These are phyloP conservation scores for Phytophthora palmivora DNA, from an alignment of 352 stramenopile species.

Conservation along the genomic window DNA sequence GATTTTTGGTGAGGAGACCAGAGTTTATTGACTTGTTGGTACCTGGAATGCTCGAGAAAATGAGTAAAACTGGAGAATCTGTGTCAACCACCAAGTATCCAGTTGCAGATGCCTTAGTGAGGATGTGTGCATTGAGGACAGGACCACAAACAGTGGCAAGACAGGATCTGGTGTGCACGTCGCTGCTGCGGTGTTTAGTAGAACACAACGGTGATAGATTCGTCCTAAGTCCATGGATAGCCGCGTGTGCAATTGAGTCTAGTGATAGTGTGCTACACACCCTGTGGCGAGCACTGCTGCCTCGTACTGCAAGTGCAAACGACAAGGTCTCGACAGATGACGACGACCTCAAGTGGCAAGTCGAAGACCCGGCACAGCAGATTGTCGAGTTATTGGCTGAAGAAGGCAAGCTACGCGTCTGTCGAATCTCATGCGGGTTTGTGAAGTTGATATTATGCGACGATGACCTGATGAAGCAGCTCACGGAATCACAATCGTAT, in stretches of 20 bases:
- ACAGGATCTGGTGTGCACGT: slow-evolving; percentile 72
- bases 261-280: slow-evolving; percentile 56
- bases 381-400: slow-evolving; percentile 61
- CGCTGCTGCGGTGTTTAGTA: slow-evolving; percentile 77
- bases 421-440: slow-evolving; percentile 49
- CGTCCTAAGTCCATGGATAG: slow-evolving; percentile 78
- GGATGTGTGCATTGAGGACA: slow-evolving; percentile 38
- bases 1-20: slow-evolving; percentile 80
- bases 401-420: slow-evolving; percentile 50
- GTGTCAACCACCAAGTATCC: slow-evolving; percentile 69
- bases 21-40: slow-evolving; percentile 78
- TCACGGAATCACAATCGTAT: slow-evolving; percentile 39
- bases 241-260: slow-evolving; percentile 62
- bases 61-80: slow-evolving; percentile 69
- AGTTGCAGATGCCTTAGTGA: slow-evolving; percentile 68
- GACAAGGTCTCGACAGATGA: slow-evolving; percentile 7
- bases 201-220: slow-evolving; percentile 82
- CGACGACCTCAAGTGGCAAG: slow-evolving; percentile 41
- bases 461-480: slow-evolving; percentile 33
- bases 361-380: slow-evolving; percentile 53
- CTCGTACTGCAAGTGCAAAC: slow-evolving; percentile 11
- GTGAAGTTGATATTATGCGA: slow-evolving; percentile 50
- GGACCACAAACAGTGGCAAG: slow-evolving; percentile 30
- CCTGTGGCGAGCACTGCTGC: slow-evolving; percentile 60
- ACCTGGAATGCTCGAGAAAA: slow-evolving; percentile 73